Conservation (phyloP, 2,329 filamentous ascomycete genomes). For the Macrophomina tecta region DNA sequence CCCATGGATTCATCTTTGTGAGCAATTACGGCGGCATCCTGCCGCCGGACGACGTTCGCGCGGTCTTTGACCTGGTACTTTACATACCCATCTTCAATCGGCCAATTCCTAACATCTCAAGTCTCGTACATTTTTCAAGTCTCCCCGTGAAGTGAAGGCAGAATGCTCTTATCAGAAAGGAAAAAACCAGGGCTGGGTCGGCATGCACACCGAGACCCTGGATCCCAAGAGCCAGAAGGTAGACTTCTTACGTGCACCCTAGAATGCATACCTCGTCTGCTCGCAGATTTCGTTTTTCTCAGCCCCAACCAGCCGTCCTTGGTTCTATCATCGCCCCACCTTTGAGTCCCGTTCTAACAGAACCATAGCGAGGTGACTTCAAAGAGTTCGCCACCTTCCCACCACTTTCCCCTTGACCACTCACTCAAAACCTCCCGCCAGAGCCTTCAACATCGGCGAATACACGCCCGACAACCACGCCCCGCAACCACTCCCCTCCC, state of each 20-base stretch:
- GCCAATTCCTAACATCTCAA: constrained; percentile 40
- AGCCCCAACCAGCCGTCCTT: neutral
- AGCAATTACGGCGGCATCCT: constrained; percentile 72
- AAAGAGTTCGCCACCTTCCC: constrained; percentile 70
- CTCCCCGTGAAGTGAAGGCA: constrained; percentile 73
- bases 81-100: neutral
- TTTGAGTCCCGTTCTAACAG: neutral
- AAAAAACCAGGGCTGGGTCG: constrained; percentile 86
- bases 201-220: constrained; percentile 85
- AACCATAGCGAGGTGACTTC: constrained; percentile 70
- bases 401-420: neutral
- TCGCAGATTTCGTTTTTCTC: neutral
- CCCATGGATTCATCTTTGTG: constrained; percentile 90
- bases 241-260: constrained; percentile 32
- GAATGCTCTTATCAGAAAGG: constrained; percentile 71
- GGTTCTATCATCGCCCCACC: constrained; percentile 30
- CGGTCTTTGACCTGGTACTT: constrained; percentile 75
- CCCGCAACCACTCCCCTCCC: constrained; percentile 76
- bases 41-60: constrained; percentile 67
- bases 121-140: constrained; percentile 76
- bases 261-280: neutral
- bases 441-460: constrained; percentile 90
- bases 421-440: constrained; percentile 44
- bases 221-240: constrained; percentile 84
- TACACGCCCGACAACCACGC: constrained; percentile 69